Base-by-base conservation (phyloP, 23 red algal species). In the Gracilaria caudata region DNA sequence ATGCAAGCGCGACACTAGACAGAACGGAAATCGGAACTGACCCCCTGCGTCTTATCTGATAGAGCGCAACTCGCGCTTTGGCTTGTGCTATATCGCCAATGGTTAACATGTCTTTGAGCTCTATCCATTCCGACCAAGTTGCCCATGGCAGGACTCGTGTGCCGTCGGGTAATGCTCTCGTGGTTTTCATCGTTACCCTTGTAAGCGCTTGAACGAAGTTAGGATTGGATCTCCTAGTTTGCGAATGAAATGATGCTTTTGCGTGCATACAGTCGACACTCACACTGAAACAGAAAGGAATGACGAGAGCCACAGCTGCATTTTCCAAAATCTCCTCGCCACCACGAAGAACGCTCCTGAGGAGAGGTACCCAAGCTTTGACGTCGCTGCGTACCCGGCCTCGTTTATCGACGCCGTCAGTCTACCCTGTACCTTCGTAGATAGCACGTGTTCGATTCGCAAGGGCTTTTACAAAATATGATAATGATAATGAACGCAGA, bases 91-190 rank as follows among this genome's bases (percentile, higher is more conserved):
- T 39, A 13, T 56, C 33, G 6, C 68, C 68, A 45, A 25, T 17
- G 19, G 57, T 45, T 39, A 91, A 30, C 76, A 82, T 75, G 65
- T 73, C 32, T 20, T 75, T 68, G 43, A 91, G 39, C 44, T 91
- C 64, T 33, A 71, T 37, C 87, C 87, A 91, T 64, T 91, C 87
- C 13, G 59, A 37, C 87, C 87, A 91, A 49, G 68, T 68, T 40
- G 78, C 64, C 87, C 87, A 91, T 47, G 87, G 87, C 40, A 89
- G 20, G 20, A 89, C 68, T 10, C 84, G 84, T n/a, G 45, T 72
- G 24, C 82, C 79, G 20, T 83, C 79, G 6, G 70, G 70, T 11
- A 75, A 47, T 24, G 33, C 39, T 47, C 70, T n/a, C 70, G 47
- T 75, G 7, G 39, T 14, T 1, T 30, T 37, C 29, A 9, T 66